Percentiles rank a stretch among this genome's conserved stretches.
Conservation (phyloP, 2,329 filamentous ascomycete species). For the Penicillium italicum region DNA sequence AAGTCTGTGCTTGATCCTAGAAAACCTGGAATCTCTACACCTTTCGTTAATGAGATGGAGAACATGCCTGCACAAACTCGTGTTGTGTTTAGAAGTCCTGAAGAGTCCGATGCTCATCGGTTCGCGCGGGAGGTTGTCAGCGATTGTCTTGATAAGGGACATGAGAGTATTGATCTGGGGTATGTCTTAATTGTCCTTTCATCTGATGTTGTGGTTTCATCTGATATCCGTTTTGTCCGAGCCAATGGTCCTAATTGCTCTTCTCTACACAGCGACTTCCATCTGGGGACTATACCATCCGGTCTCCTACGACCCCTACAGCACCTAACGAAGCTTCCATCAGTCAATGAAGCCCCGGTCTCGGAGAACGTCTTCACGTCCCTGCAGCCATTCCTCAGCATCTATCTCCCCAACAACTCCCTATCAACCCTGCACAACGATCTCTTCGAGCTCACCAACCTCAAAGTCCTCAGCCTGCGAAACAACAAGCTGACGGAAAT, state of each 20-base stretch:
- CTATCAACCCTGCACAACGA: conserved; percentile 38
- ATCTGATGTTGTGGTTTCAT: background rate
- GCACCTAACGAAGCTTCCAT: conserved; percentile 41
- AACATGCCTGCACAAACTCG: conserved; percentile 1
- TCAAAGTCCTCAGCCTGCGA: conserved; percentile 46
- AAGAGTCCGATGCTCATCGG: conserved; percentile 37
- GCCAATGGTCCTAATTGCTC: background rate
- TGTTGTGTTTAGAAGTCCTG: conserved; percentile 18
- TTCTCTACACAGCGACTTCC: conserved; percentile 27
- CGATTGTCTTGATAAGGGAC: conserved; percentile 43
- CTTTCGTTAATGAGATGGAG: background rate
- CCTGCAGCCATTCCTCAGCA: conserved; percentile 41
- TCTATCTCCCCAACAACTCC: conserved; percentile 45
- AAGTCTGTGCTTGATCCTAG: conserved; percentile 24
- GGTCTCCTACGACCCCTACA: conserved; percentile 37
- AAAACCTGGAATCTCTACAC: background rate
- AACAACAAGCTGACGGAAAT: conserved; percentile 45
- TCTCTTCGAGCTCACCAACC: conserved; percentile 40
- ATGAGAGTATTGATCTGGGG: conserved; percentile 47
- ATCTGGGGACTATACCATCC: conserved; percentile 30
- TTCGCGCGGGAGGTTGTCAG: conserved; percentile 38
- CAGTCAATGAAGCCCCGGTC: conserved; percentile 31
- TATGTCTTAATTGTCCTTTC: conserved; percentile 23
- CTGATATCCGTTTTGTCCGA: background rate
- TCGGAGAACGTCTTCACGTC: conserved; percentile 39